These are phyloP conservation scores for Abrus precatorius DNA, from an alignment of 306 rosid genomes.

Conservation along the genomic window DNA sequence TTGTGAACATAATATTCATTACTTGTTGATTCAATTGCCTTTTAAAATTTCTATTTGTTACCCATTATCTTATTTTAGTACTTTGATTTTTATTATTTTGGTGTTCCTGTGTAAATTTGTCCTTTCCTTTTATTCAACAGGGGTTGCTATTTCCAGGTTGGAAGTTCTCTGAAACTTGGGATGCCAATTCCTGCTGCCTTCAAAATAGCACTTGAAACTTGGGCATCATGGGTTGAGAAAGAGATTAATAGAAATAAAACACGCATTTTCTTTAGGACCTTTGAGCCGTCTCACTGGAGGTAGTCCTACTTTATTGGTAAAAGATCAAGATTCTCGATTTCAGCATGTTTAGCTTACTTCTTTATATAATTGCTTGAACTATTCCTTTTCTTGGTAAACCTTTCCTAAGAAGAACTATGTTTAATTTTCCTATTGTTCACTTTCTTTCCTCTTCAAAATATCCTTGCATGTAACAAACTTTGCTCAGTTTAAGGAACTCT, in stretches of 20 bases:
- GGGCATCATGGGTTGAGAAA: conserved; percentile 83
- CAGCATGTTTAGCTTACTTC: conserved; percentile 34
- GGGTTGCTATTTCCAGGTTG: conserved; percentile 83
- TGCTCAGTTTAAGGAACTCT: conserved; percentile 16
- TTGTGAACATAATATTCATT: neutral
- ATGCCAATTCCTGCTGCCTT: conserved; percentile 74
- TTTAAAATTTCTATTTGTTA: conserved; percentile 21
- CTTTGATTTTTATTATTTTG: conserved; percentile 7
- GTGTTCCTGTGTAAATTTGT: conserved; percentile 33
- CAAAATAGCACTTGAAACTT: conserved; percentile 70
- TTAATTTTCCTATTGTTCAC: conserved; percentile 6
- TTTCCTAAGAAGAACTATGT: conserved; percentile 12
- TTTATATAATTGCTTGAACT: conserved; percentile 10
- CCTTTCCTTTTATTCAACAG: conserved; percentile 57
- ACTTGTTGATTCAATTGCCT: conserved; percentile 19
- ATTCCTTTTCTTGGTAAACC: conserved; percentile 17
- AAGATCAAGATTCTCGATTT: conserved; percentile 34
- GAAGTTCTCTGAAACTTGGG: conserved; percentile 69
- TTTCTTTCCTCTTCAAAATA: neutral
- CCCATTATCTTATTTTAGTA: neutral
- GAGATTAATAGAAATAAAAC: conserved; percentile 67
- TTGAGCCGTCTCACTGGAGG: conserved; percentile 96
- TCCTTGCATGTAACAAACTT: neutral
- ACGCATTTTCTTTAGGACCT: conserved; percentile 77
- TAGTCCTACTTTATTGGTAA: conserved; percentile 50